These are phyloP conservation scores for Iberis pinnata DNA, from an alignment of 345 rosid genomes.

Conservation along the genomic window DNA sequence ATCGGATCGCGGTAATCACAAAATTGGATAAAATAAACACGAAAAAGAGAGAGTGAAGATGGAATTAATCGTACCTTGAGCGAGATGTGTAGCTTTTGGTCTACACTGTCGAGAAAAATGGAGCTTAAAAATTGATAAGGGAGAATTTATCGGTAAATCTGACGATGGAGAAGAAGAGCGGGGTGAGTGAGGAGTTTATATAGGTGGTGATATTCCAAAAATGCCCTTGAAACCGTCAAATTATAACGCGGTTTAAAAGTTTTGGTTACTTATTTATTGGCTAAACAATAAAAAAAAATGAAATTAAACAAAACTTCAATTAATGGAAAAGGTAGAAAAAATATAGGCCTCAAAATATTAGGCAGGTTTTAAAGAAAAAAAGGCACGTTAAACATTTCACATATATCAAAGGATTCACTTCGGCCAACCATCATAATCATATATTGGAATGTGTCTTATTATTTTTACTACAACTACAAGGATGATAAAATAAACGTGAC, in stretches of 20 bases:
- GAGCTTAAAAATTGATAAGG: neutral
- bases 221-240: conserved; percentile 29
- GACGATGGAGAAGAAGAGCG: conserved; percentile 29
- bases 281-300: neutral
- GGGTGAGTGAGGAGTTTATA: conserved; percentile 26
- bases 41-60: neutral
- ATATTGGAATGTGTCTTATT: too few species aligned
- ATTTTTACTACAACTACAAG: too few species aligned
- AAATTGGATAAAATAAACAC: conserved; percentile 4
- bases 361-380: too few species aligned
- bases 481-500: too few species aligned
- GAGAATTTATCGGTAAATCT: conserved; percentile 15
- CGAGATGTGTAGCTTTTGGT: conserved; percentile 16
- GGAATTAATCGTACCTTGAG: conserved; percentile 17
- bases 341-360: too few species aligned
- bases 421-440: too few species aligned
- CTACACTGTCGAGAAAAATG: conserved; percentile 16
- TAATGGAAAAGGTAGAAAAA: neutral
- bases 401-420: too few species aligned
- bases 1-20: conserved; percentile 21
- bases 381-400: too few species aligned
- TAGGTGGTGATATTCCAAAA: conserved; percentile 28
- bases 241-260: conserved; percentile 24
- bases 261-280: conserved; percentile 19
- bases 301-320: neutral